Evolutionary conservation across 2,329 filamentous ascomycete species (phyloP).

Genomic region (Trichoderma sp.): DNA sequence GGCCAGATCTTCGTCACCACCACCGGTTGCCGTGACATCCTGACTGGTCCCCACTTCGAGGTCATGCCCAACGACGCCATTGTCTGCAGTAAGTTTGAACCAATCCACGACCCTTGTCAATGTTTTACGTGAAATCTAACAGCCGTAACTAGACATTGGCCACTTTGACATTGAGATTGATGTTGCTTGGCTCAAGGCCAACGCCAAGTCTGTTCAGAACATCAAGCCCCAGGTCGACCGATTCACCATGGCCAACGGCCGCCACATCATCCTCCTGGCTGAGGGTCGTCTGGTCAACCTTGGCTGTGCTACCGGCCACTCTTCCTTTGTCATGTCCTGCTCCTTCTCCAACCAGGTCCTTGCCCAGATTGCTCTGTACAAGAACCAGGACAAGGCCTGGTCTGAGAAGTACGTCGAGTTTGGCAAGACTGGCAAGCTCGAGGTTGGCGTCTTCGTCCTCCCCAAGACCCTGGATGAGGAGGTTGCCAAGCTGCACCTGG

Average conservation of each 20-base stretch:
- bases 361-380: constrained; percentile 97
- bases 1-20: constrained; percentile 99
- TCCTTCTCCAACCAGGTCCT: constrained; percentile 99
- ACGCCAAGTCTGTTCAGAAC: constrained; percentile 88
- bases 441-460: constrained; percentile 85
- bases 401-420: constrained; percentile 95
- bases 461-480: constrained; percentile 99
- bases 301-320: constrained; percentile 98
- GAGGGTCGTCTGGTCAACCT: constrained; percentile 99
- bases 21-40: constrained; percentile 97
- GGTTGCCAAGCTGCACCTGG: constrained; percentile 89
- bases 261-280: constrained; percentile 96
- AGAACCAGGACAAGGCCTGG: constrained; percentile 83
- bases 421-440: constrained; percentile 85
- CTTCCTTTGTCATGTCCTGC: constrained; percentile 99
- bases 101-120: neutral
- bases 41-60: constrained; percentile 89
- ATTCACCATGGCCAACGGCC: constrained; percentile 88
- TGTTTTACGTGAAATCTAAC: neutral
- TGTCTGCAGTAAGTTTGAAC: constrained; percentile 73
- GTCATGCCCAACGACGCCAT: constrained; percentile 96
- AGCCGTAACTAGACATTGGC: constrained; percentile 67
- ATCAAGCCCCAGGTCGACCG: constrained; percentile 99
- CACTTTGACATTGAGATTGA: constrained; percentile 99
- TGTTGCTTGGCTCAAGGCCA: constrained; percentile 98